A percentile compares a stretch with the other conserved stretches of the same genome.
Evolutionary conservation across 1,284 basidiomycete species (phyloP).

Genomic region (Phlebopus sp.): DNA sequence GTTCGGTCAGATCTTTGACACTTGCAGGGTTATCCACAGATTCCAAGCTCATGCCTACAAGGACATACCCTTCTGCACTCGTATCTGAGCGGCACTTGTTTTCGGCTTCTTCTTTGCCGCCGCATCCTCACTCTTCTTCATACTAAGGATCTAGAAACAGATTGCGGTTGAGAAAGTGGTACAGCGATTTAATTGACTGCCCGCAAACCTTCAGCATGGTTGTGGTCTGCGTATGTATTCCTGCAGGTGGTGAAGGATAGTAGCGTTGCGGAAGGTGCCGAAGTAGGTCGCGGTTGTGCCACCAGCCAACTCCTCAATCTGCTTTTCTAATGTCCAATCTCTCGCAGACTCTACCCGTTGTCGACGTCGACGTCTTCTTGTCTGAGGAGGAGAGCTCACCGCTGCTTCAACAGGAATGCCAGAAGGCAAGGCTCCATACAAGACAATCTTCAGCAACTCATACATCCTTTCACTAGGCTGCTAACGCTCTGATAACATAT

Average conservation of each 20-base stretch:
- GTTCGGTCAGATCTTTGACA: constrained; percentile 87
- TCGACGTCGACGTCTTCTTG: constrained; percentile 78
- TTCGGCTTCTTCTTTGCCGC: constrained; percentile 95
- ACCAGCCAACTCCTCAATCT: neutral
- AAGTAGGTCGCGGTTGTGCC: constrained; percentile 8
- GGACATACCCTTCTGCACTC: constrained; percentile 91
- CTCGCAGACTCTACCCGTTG: constrained; percentile 52
- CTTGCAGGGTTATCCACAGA: constrained; percentile 7
- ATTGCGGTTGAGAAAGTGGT: constrained; percentile 7
- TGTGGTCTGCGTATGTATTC: constrained; percentile 1
- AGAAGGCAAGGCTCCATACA: constrained; percentile 45
- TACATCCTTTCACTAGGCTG: constrained; percentile 47
- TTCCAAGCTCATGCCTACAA: neutral
- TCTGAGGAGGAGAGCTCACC: constrained; percentile 45
- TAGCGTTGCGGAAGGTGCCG: constrained; percentile 29
- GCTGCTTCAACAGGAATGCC: constrained; percentile 57
- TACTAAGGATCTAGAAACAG: constrained; percentile 81
- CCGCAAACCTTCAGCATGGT: constrained; percentile 45
- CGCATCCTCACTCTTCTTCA: constrained; percentile 96
- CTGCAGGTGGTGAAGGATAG: constrained; percentile 15
- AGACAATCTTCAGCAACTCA: neutral
- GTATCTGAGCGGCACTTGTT: constrained; percentile 95
- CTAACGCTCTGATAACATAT: constrained; percentile 75
- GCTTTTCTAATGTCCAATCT: constrained; percentile 25
- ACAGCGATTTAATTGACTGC: neutral